Conservation (phyloP, 768 basidiomycete species). For the Crucibulum laeve region DNA sequence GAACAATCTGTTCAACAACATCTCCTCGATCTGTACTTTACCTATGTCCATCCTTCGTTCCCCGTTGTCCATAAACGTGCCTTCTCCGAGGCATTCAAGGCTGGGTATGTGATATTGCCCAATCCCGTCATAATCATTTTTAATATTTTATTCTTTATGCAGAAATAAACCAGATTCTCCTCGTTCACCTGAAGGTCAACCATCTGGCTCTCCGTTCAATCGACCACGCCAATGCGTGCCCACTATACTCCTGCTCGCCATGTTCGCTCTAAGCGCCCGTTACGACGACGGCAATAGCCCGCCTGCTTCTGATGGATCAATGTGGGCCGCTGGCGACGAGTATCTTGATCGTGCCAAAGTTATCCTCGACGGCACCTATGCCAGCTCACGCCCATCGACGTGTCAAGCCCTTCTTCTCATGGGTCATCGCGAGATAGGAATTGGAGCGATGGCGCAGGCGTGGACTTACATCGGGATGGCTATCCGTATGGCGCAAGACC, state of each 20-base stretch:
- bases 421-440: conserved; percentile 82
- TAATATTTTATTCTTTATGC: neutral
- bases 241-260: conserved; percentile 69
- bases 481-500: conserved; percentile 88
- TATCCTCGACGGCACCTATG: conserved; percentile 62
- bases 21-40: conserved; percentile 74
- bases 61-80: conserved; percentile 72
- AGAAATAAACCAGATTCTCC: conserved; percentile 20
- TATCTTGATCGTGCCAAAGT: conserved; percentile 66
- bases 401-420: conserved; percentile 78
- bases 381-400: conserved; percentile 68
- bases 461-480: conserved; percentile 89
- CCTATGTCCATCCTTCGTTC: conserved; percentile 73
- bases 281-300: conserved; percentile 37
- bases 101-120: conserved; percentile 22
- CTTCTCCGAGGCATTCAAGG: conserved; percentile 57
- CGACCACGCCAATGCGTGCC: conserved; percentile 47
- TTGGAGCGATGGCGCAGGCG: conserved; percentile 84
- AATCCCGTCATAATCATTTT: neutral
- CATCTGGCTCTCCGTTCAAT: conserved; percentile 26
- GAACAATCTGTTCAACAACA: conserved; percentile 55
- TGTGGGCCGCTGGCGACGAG: conserved; percentile 80
- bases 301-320: conserved; percentile 44
- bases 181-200: conserved; percentile 1
- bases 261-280: conserved; percentile 80